A percentile compares a stretch with the other conserved stretches of the same genome.
Conservation (phyloP, 2,329 filamentous ascomycete species). For the Nannizziopsis barbatae region DNA sequence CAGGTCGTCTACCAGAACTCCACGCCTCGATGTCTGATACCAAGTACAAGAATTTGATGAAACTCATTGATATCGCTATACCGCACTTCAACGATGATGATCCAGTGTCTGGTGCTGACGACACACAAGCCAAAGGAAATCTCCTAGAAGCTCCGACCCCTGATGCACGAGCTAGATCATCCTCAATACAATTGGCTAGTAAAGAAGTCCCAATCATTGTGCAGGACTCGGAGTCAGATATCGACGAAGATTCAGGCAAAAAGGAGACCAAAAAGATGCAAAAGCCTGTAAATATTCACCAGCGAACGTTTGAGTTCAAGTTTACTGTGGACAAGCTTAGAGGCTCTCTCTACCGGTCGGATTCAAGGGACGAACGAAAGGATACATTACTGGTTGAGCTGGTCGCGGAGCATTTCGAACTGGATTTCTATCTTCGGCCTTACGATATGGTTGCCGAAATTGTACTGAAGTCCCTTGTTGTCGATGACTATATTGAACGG, state of each 20-base stretch:
- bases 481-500: slow-evolving; percentile 91
- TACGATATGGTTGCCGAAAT: slow-evolving; percentile 93
- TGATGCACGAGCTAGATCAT: slow-evolving; percentile 46
- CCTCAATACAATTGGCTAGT: slow-evolving; percentile 62
- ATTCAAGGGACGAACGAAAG: slow-evolving; percentile 60
- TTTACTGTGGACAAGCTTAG: slow-evolving; percentile 92
- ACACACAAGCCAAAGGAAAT: slow-evolving; percentile 24
- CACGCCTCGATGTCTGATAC: slow-evolving; percentile 86
- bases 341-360: slow-evolving; percentile 80
- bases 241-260: slow-evolving; percentile 43
- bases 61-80: slow-evolving; percentile 85
- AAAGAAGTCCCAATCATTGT: slow-evolving; percentile 70
- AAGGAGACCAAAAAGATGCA: slow-evolving; percentile 23
- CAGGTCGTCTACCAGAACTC: slow-evolving; percentile 80
- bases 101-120: slow-evolving; percentile 25
- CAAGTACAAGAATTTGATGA: slow-evolving; percentile 97
- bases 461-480: slow-evolving; percentile 68
- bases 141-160: slow-evolving; percentile 26
- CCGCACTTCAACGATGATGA: slow-evolving; percentile 59
- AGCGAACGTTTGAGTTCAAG: slow-evolving; percentile 89
- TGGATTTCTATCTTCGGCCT: slow-evolving; percentile 77
- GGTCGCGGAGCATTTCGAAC: slow-evolving; percentile 74
- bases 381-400: slow-evolving; percentile 83
- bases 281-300: slow-evolving; percentile 60
- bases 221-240: slow-evolving; percentile 45